Evolutionary conservation across 331 rosid species (phyloP).

Genomic region (Rosa hybrid): DNA sequence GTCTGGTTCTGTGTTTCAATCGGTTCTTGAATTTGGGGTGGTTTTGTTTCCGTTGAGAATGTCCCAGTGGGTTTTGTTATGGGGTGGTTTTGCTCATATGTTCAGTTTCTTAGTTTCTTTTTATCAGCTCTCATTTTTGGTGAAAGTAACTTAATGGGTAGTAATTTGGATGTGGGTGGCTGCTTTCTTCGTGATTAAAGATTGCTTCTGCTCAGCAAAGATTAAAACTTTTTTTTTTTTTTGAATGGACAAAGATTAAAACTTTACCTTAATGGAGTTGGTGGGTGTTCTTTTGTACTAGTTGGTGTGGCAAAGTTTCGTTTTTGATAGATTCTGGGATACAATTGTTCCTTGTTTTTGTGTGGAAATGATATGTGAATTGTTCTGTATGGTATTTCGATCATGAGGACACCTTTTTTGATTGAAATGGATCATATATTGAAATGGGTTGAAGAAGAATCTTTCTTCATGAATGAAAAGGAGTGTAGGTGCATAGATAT

Average conservation of each 20-base stretch:
- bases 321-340: not conserved
- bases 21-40: not conserved
- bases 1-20: not conserved
- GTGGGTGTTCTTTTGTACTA: not conserved
- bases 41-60: not conserved
- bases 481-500: not conserved
- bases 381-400: not conserved
- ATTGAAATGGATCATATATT: not conserved
- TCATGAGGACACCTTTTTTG: not conserved
- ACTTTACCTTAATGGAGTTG: not conserved
- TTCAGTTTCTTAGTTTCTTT: not conserved
- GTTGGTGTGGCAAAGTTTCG: not conserved
- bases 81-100: not conserved
- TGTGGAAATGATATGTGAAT: not conserved
- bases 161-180: not conserved
- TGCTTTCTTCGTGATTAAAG: conserved; percentile 6
- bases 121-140: not conserved
- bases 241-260: not conserved
- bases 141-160: not conserved
- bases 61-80: not conserved
- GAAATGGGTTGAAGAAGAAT: not conserved
- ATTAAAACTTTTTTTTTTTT: not conserved
- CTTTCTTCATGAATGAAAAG: not conserved
- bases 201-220: not conserved
- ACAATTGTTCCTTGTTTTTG: not conserved